phyloP scores from a whole-genome alignment of 768 basidiomycete genomes.

The Phlebiopsis gigantea region DNA sequence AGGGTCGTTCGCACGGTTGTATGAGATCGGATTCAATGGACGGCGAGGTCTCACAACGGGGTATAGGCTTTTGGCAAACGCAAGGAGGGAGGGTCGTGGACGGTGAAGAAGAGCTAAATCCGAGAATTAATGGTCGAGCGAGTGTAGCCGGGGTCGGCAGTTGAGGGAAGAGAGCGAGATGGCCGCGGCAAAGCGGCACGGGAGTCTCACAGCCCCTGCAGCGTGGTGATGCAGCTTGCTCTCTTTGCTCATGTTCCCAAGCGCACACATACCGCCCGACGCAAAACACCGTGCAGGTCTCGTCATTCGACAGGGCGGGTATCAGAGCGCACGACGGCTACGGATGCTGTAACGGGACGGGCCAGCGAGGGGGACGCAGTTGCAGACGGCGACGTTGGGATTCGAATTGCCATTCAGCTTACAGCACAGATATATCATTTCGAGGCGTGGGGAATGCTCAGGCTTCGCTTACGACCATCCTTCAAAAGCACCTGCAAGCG shows the following conservation, averaged over 20 bases:
- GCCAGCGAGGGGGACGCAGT: neutral
- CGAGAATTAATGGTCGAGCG: neutral
- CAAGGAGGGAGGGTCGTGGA: neutral
- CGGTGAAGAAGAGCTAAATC: neutral
- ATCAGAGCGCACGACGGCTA: neutral
- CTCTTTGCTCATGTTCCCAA: neutral
- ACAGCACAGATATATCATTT: conserved; percentile 4
- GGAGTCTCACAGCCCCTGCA: conserved; percentile 1
- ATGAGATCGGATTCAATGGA: neutral
- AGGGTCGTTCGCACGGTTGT: neutral
- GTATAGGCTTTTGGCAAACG: neutral
- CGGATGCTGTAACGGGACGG: neutral
- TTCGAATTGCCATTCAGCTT: conserved; percentile 3
- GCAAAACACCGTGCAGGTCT: neutral
- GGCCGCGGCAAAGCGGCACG: neutral
- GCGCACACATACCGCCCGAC: neutral
- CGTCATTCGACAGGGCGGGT: neutral
- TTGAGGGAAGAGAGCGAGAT: neutral
- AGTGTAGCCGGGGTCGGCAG: neutral
- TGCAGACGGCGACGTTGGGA: conserved; percentile 1
- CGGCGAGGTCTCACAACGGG: neutral
- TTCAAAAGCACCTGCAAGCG: neutral
- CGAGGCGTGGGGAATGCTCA: conserved; percentile 6
- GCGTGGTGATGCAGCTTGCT: conserved; percentile 1
- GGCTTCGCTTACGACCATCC: conserved; percentile 2